phyloP scores from a whole-genome alignment of 768 basidiomycete genomes.

The Tricholoma sp. region DNA sequence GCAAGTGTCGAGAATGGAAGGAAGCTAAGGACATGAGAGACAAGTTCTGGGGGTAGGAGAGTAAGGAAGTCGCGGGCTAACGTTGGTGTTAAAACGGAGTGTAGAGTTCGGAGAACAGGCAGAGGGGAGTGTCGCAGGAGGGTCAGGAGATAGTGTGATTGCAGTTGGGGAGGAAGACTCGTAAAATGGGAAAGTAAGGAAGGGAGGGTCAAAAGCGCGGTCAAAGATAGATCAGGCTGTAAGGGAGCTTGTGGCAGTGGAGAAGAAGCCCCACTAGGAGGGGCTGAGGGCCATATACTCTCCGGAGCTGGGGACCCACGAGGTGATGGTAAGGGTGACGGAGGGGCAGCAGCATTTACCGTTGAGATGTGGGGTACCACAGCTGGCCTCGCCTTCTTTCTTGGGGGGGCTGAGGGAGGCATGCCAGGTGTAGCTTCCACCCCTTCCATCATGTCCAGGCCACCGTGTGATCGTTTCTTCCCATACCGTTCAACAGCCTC shows the following conservation, averaged over 20 bases:
- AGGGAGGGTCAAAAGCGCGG: slow-evolving; percentile 83
- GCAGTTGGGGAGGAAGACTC: slow-evolving; percentile 70
- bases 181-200: slow-evolving; percentile 78
- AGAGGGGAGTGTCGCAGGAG: slow-evolving; percentile 89
- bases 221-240: slow-evolving; percentile 77
- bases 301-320: slow-evolving; percentile 79
- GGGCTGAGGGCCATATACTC: slow-evolving; percentile 74
- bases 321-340: slow-evolving; percentile 80
- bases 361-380: slow-evolving; percentile 57
- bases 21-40: slow-evolving; percentile 81
- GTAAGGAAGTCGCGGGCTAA: slow-evolving; percentile 93
- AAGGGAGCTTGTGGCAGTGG: slow-evolving; percentile 65
- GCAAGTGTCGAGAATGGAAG: slow-evolving; percentile 80
- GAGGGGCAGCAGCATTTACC: slow-evolving; percentile 70
- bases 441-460: slow-evolving; percentile 48
- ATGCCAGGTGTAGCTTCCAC: slow-evolving; percentile 38
- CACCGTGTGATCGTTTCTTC: slow-evolving; percentile 73
- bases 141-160: slow-evolving; percentile 91
- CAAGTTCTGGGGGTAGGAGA: slow-evolving; percentile 86
- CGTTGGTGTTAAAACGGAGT: slow-evolving; percentile 84
- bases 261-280: slow-evolving; percentile 73
- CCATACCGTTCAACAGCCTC: slow-evolving; percentile 86
- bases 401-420: slow-evolving; percentile 52
- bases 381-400: slow-evolving; percentile 72
- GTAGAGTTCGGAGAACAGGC: slow-evolving; percentile 84